Conservation (phyloP, 2,329 filamentous ascomycete species). For the Didymella lethalis region DNA sequence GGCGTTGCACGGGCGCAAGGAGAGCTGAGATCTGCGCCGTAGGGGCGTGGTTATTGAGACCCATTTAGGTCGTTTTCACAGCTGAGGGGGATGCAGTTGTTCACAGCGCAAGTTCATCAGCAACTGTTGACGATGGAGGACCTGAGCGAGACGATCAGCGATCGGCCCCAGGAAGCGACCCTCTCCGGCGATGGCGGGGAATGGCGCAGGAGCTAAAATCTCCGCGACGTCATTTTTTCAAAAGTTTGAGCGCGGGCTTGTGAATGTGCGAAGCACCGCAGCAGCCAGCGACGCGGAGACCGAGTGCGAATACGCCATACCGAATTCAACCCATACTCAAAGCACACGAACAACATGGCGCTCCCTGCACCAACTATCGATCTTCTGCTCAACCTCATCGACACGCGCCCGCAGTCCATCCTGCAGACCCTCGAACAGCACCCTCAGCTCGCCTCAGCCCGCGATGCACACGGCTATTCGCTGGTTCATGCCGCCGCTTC, state of each 20-base stretch:
- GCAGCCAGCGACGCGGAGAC: conserved; percentile 1
- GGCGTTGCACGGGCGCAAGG: conserved; percentile 12
- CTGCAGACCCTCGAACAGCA: conserved; percentile 76
- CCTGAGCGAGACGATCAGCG: conserved; percentile 2
- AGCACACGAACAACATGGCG: conserved; percentile 30
- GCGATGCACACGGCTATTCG: conserved; percentile 94
- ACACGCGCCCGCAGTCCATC: conserved; percentile 79
- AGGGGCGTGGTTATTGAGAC: background rate
- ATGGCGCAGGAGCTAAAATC: conserved; percentile 9
- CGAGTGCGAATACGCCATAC: conserved; percentile 14
- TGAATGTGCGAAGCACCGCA: conserved; percentile 1
- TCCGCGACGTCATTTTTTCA: conserved; percentile 30
- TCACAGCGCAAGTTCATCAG: background rate
- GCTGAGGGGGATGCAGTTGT: background rate
- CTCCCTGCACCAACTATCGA: conserved; percentile 54
- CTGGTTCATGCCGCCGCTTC: conserved; percentile 91
- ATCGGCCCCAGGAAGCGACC: conserved; percentile 10
- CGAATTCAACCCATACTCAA: background rate
- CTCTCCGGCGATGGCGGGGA: conserved; percentile 12
- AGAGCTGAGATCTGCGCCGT: conserved; percentile 11
- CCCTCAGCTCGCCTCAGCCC: conserved; percentile 76
- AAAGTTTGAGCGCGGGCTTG: conserved; percentile 6
- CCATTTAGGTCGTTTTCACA: background rate
- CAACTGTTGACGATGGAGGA: background rate
- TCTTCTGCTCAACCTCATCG: conserved; percentile 66